These are phyloP conservation scores for Clohesyomyces aquaticus DNA, from an alignment of 495 filamentous ascomycete species.

Conservation along the genomic window DNA sequence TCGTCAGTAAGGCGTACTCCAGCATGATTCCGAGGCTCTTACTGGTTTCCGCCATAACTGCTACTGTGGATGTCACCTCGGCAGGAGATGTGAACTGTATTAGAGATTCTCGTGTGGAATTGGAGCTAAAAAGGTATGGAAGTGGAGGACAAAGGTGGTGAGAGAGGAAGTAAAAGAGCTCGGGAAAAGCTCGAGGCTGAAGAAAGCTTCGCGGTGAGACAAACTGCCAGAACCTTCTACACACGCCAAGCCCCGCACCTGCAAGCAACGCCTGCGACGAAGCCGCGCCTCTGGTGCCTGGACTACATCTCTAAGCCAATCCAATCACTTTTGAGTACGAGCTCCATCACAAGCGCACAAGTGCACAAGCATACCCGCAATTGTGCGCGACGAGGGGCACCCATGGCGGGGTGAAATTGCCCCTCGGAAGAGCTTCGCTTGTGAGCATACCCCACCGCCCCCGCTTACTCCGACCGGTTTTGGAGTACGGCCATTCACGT, in stretches of 20 bases:
- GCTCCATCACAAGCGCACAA: too few species aligned
- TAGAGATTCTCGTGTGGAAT: not conserved
- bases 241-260: conserved; percentile 7
- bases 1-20: not conserved
- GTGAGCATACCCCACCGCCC: not conserved
- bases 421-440: not conserved
- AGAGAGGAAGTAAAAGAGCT: not conserved
- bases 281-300: too few species aligned
- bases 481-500: too few species aligned
- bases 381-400: conserved; percentile 3
- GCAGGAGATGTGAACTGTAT: not conserved
- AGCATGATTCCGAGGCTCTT: not conserved
- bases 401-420: not conserved
- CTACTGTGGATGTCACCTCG: not conserved
- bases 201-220: not conserved
- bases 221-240: conserved; percentile 22
- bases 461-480: not conserved
- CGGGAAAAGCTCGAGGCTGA: not conserved
- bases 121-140: not conserved
- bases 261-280: not conserved
- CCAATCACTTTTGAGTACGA: too few species aligned
- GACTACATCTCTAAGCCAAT: too few species aligned
- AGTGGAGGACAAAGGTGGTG: not conserved
- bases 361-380: too few species aligned
- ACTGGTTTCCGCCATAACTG: conserved; percentile 14